phyloP scores from a whole-genome alignment of 1,284 basidiomycete genomes.

The Pterula multifida region DNA sequence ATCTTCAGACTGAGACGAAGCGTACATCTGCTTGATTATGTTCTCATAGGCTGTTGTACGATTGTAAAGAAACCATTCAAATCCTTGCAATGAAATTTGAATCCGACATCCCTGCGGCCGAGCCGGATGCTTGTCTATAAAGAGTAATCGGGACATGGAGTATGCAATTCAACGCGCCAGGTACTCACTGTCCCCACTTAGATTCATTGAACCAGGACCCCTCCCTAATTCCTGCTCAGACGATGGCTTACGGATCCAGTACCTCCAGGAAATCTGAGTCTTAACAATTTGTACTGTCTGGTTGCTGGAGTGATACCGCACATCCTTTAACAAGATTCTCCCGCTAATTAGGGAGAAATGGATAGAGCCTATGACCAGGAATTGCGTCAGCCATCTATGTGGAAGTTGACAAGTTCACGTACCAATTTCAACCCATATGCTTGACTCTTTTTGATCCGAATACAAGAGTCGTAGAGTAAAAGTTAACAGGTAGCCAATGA shows the following conservation, averaged over 20 bases:
- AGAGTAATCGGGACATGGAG: conserved; percentile 2
- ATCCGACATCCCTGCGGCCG: conserved; percentile 60
- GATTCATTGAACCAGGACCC: conserved; percentile 33
- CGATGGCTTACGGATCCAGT: conserved; percentile 74
- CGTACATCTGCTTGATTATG: conserved; percentile 64
- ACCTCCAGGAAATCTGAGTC: conserved; percentile 80
- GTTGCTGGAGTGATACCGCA: conserved; percentile 83
- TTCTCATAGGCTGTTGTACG: conserved; percentile 77
- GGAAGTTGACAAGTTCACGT: conserved; percentile 12
- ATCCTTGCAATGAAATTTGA: conserved; percentile 65
- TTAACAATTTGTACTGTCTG: conserved; percentile 76
- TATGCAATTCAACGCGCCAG: too few species aligned
- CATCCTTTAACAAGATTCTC: conserved; percentile 74
- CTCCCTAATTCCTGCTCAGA: conserved; percentile 51
- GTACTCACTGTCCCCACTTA: neutral
- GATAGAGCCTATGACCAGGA: conserved; percentile 55
- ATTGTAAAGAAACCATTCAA: conserved; percentile 89
- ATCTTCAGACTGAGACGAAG: neutral
- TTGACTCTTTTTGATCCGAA: conserved; percentile 61
- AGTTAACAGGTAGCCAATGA: conserved; percentile 59
- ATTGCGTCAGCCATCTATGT: too few species aligned
- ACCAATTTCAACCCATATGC: conserved; percentile 74
- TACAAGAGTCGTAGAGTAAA: conserved; percentile 47
- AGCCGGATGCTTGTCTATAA: conserved; percentile 21
- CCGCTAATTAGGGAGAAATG: conserved; percentile 86